These are phyloP conservation scores for Dimargaris verticillata DNA, from an alignment of 192 early-diverging fungal genomes.

Conservation along the genomic window DNA sequence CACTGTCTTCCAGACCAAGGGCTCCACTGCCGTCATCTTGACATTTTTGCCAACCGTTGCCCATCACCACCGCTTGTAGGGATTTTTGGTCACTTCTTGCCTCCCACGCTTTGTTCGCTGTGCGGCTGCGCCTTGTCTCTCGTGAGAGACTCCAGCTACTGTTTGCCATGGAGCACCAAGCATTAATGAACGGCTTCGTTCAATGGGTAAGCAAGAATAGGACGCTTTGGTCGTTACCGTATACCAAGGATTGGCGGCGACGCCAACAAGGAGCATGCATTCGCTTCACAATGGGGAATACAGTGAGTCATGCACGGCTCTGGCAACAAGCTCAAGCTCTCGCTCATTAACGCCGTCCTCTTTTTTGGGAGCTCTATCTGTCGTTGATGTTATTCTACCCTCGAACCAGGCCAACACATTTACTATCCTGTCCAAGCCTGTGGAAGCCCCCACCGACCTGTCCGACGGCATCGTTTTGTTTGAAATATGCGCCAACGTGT, in stretches of 20 bases:
- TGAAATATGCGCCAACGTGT: slow-evolving; percentile 74
- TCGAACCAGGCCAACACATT: not conserved
- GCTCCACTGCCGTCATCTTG: not conserved
- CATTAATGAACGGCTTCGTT: not conserved
- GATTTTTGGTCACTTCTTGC: not conserved
- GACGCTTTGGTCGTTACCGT: not conserved
- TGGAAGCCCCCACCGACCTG: slow-evolving; percentile 42
- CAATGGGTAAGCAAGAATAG: no score
- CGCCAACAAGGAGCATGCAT: not conserved
- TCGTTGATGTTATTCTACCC: not conserved
- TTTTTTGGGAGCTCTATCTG: not conserved
- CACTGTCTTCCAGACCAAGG: not conserved
- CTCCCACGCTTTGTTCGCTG: not conserved
- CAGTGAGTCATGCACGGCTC: not conserved
- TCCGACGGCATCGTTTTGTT: slow-evolving; percentile 63
- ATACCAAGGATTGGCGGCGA: not conserved
- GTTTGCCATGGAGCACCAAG: not conserved
- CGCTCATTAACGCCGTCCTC: not conserved
- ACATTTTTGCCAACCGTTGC: no score
- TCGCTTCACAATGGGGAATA: no score
- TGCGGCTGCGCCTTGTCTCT: not conserved
- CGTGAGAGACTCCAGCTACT: not conserved
- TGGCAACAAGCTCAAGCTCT: not conserved
- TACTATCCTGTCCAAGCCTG: slow-evolving; percentile 24
- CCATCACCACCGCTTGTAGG: not conserved